Conservation (phyloP, 2,329 filamentous ascomycete genomes). For the Albophoma yamanashiensis region DNA sequence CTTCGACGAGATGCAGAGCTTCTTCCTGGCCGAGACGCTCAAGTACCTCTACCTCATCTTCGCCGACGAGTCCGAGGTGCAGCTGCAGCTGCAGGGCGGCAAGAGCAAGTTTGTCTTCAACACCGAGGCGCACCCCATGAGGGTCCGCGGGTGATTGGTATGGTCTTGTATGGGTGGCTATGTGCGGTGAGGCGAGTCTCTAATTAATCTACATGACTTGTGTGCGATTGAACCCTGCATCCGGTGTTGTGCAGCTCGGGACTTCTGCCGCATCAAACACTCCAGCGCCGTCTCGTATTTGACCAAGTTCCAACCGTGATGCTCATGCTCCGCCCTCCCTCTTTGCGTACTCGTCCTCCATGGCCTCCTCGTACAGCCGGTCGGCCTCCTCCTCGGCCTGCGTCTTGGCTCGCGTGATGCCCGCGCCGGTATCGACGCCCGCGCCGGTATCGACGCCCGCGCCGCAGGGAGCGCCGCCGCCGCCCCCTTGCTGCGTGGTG, state of each 20-base stretch:
- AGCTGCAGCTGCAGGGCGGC: slow-evolving; percentile 38
- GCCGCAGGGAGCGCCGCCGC: slow-evolving; percentile 13
- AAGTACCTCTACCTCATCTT: slow-evolving; percentile 75
- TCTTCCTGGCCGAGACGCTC: slow-evolving; percentile 78
- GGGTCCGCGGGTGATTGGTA: slow-evolving; percentile 6
- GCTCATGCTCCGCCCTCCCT: slow-evolving; percentile 31
- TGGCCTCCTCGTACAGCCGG: slow-evolving; percentile 36
- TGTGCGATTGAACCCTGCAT: not conserved
- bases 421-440: slow-evolving; percentile 38
- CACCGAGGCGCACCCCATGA: slow-evolving; percentile 36
- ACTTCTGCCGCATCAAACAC: not conserved
- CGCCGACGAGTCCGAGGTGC: slow-evolving; percentile 44
- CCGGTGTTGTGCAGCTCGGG: not conserved
- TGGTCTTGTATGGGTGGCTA: not conserved
- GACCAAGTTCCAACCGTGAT: not conserved
- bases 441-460: slow-evolving; percentile 39
- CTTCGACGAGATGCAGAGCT: slow-evolving; percentile 70
- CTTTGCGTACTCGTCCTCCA: slow-evolving; percentile 47
- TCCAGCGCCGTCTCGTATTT: not conserved
- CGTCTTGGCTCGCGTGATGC: slow-evolving; percentile 34
- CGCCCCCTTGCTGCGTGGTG: not conserved
- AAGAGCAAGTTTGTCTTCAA: slow-evolving; percentile 39
- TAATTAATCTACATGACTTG: not conserved
- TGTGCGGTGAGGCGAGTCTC: not conserved
- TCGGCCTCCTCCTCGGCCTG: slow-evolving; percentile 39